phyloP scores from a whole-genome alignment of 768 basidiomycete genomes.

The Rhizopogon roseolus region DNA sequence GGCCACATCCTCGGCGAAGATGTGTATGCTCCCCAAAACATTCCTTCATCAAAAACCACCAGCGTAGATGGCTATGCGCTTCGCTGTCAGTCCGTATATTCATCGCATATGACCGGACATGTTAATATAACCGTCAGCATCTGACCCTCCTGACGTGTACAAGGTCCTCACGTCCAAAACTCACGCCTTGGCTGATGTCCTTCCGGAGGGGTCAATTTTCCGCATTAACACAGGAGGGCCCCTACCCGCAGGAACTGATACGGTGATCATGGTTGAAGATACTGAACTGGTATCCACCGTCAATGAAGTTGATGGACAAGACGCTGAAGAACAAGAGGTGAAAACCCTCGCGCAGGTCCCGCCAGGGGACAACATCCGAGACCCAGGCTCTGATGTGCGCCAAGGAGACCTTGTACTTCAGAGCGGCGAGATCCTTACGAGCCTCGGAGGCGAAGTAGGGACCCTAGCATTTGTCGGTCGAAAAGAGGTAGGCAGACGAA shows the following conservation, averaged over 20 bases:
- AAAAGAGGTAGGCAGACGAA: slow-evolving; percentile 46
- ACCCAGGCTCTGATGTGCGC: slow-evolving; percentile 68
- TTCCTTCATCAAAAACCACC: slow-evolving; percentile 64
- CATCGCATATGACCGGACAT: not conserved
- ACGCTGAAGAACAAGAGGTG: slow-evolving; percentile 68
- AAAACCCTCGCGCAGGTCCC: slow-evolving; percentile 60
- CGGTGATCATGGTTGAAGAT: slow-evolving; percentile 93
- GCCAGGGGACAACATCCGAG: slow-evolving; percentile 66
- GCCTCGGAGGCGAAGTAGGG: slow-evolving; percentile 78
- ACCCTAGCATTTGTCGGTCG: slow-evolving; percentile 76
- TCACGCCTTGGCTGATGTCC: slow-evolving; percentile 19
- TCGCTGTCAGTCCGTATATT: slow-evolving; percentile 40
- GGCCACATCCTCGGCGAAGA: slow-evolving; percentile 77
- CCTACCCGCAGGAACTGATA: slow-evolving; percentile 67
- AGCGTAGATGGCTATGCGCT: slow-evolving; percentile 90
- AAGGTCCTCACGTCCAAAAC: slow-evolving; percentile 57
- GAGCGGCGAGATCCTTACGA: slow-evolving; percentile 54
- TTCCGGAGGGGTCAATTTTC: slow-evolving; percentile 42
- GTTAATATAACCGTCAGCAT: slow-evolving; percentile 36
- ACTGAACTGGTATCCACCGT: slow-evolving; percentile 64
- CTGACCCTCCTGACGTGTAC: slow-evolving; percentile 61
- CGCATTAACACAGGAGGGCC: slow-evolving; percentile 88
- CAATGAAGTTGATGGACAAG: slow-evolving; percentile 30
- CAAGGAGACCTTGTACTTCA: slow-evolving; percentile 64
- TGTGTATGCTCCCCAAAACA: slow-evolving; percentile 57